Conservation (phyloP, 345 rosid genomes). For the Erucastrum elatum region DNA sequence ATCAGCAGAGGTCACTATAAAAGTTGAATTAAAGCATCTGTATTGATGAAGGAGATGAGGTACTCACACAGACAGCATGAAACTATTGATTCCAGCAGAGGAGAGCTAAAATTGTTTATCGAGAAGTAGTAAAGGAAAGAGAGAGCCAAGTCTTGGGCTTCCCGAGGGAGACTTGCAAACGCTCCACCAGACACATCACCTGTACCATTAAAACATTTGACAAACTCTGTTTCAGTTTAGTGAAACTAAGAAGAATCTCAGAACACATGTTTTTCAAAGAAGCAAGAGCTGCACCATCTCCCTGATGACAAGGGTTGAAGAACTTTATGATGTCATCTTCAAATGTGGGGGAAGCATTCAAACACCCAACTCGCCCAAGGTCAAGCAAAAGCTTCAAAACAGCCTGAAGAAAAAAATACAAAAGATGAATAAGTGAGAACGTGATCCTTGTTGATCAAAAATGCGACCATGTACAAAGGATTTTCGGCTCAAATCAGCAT, state of each 20-base stretch:
- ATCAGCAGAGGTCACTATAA: slow-evolving; percentile 9
- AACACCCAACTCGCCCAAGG: slow-evolving; percentile 58
- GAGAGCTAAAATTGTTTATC: slow-evolving; percentile 44
- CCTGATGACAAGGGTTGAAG: slow-evolving; percentile 44
- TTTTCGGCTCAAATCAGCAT: no score
- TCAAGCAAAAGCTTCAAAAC: slow-evolving; percentile 66
- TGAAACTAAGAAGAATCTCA: neutral
- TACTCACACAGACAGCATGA: slow-evolving; percentile 71
- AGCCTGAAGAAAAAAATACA: slow-evolving; percentile 44
- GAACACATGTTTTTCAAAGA: neutral
- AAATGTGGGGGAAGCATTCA: slow-evolving; percentile 43
- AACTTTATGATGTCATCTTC: slow-evolving; percentile 57
- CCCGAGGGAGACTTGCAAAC: slow-evolving; percentile 63
- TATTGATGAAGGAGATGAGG: neutral
- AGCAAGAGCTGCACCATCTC: slow-evolving; percentile 49
- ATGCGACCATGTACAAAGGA: neutral
- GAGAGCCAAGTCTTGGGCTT: slow-evolving; percentile 65
- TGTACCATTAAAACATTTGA: slow-evolving; percentile 31
- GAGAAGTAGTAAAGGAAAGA: slow-evolving; percentile 66
- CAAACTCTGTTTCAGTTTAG: slow-evolving; percentile 15
- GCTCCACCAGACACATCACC: slow-evolving; percentile 66
- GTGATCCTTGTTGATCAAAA: neutral
- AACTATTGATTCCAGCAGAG: slow-evolving; percentile 59
- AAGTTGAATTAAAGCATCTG: neutral
- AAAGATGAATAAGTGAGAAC: slow-evolving; percentile 7